Conservation (phyloP, 495 filamentous ascomycete genomes). For the Lentithecium fluviatile region DNA sequence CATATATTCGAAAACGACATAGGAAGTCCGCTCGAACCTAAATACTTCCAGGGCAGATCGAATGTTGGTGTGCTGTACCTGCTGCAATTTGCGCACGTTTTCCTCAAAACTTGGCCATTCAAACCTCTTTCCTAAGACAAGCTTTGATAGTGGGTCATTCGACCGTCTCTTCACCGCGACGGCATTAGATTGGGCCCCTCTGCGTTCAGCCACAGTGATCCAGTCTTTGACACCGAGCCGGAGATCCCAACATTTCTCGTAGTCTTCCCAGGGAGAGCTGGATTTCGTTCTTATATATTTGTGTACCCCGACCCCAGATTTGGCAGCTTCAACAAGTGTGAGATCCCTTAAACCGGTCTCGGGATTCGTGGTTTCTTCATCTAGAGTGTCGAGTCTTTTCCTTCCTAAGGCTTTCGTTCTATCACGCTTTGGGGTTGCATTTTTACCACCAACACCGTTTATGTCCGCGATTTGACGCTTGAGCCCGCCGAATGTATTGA, state of each 20-base stretch:
- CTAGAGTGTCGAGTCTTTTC: conserved; percentile 13
- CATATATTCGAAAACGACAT: conserved; percentile 5
- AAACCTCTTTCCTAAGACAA: no score
- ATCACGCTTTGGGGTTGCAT: conserved; percentile 2
- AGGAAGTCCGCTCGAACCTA: neutral
- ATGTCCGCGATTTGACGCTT: conserved; percentile 2
- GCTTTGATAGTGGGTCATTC: no score
- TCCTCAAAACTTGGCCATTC: no score
- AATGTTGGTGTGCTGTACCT: no score
- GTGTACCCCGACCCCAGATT: conserved; percentile 4
- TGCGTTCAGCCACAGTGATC: conserved; percentile 4
- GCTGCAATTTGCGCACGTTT: no score
- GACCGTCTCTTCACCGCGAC: no score
- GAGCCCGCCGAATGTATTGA: conserved; percentile 8
- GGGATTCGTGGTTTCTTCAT: conserved; percentile 10
- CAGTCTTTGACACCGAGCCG: conserved; percentile 4
- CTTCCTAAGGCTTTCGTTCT: conserved; percentile 14
- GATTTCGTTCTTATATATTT: conserved; percentile 14
- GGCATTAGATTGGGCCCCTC: conserved; percentile 2
- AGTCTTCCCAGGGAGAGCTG: conserved; percentile 9
- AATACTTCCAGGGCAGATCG: neutral
- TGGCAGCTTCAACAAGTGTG: conserved; percentile 10
- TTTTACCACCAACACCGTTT: conserved; percentile 8
- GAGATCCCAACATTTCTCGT: conserved; percentile 14
- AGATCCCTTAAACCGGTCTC: conserved; percentile 12